A percentile compares a stretch with the other conserved stretches of the same genome.
Conservation (phyloP, 345 rosid genomes). For the Iberis pinnata region DNA sequence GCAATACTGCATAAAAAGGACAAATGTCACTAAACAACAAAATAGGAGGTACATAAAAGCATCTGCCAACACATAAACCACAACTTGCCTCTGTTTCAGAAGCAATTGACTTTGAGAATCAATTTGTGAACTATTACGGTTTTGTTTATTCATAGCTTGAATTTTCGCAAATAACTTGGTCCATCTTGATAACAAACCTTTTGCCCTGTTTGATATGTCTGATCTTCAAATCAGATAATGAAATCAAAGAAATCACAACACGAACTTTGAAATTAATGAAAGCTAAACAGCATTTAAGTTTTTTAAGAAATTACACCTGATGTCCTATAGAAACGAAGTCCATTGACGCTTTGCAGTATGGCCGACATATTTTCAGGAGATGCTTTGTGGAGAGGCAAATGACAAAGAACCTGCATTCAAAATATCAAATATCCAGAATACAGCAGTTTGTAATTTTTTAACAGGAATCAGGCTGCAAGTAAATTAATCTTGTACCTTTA, state of each 20-base stretch:
- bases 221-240: constrained; percentile 96
- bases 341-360: constrained; percentile 77
- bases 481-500: constrained; percentile 42
- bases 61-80: constrained; percentile 11
- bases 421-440: constrained; percentile 13
- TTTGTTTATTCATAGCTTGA: constrained; percentile 61
- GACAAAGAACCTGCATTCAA: constrained; percentile 65
- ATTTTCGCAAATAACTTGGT: constrained; percentile 74
- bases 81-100: constrained; percentile 71
- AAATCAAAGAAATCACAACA: constrained; percentile 45
- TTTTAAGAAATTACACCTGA: constrained; percentile 64
- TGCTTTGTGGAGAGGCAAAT: constrained; percentile 84
- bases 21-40: constrained; percentile 9
- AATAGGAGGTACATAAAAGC: constrained; percentile 11
- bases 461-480: background rate
- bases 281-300: constrained; percentile 1
- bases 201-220: constrained; percentile 99
- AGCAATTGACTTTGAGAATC: constrained; percentile 62
- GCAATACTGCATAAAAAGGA: constrained; percentile 55
- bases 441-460: constrained; percentile 5
- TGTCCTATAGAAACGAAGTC: constrained; percentile 64
- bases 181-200: constrained; percentile 79
- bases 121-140: constrained; percentile 48
- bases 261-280: constrained; percentile 10
- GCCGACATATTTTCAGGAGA: constrained; percentile 90